These are phyloP conservation scores for Cryphonectria parasitica DNA, from an alignment of 2,329 filamentous ascomycete genomes.

Conservation along the genomic window DNA sequence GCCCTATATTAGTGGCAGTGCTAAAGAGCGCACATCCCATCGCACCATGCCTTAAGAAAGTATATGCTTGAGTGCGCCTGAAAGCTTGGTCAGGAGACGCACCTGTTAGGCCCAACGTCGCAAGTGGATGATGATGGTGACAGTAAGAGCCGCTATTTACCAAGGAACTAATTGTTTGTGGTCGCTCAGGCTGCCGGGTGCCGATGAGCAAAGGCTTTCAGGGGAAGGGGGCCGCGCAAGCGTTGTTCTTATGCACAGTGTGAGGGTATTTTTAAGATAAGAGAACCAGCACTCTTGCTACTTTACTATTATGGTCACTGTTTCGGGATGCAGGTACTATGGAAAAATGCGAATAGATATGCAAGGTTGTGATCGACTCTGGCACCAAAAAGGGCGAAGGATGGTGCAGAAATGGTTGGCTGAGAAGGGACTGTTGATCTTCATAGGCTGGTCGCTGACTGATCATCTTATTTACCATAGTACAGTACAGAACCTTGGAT, in stretches of 20 bases:
- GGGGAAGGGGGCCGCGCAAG: conserved; percentile 14
- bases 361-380: background rate
- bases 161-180: conserved; percentile 6
- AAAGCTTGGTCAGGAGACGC: background rate
- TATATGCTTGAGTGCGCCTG: background rate
- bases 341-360: background rate
- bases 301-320: background rate
- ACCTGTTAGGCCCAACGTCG: background rate
- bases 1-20: background rate
- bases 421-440: background rate
- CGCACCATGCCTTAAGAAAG: background rate
- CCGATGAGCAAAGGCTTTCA: conserved; percentile 15
- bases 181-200: conserved; percentile 20
- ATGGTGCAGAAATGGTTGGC: conserved; percentile 4
- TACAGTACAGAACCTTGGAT: background rate
- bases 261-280: background rate
- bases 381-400: background rate
- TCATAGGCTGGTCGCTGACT: background rate
- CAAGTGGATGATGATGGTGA: background rate
- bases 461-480: conserved; percentile 2
- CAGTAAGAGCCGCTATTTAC: background rate
- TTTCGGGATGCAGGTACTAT: background rate
- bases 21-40: background rate
- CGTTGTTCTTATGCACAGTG: background rate
- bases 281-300: background rate